Evolutionary conservation across 225 moss, liverwort and hornwort genomes (phyloP), one percentile per base, ranked within the genome.

Genomic region (Neckera pumila): DNA sequence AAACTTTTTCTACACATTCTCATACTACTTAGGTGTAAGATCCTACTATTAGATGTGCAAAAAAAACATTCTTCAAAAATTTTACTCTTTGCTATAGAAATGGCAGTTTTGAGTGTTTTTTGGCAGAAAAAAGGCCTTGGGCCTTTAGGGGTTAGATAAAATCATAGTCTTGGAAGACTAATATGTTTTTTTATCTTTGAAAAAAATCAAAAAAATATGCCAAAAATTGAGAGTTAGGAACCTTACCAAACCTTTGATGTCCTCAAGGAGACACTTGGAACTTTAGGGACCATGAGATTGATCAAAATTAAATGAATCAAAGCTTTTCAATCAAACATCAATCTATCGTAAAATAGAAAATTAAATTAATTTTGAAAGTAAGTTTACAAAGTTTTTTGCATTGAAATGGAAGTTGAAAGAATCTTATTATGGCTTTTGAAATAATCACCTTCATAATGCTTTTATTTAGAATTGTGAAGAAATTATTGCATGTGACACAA

Each of bases 261-360:
- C 10, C 3, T 1, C 5, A 34, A 10, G 1, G 9, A 1, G 0
- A 34, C 5, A 33, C 5, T 64, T 64, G 17, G 33, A 18, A 19
- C 10, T 34, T 36, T 11, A 36, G 11, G 9, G 11, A 1, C 3
- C 3, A 6, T 36, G 19, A 1, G 0, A 6, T 36, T 66, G 36
- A 21, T 66, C 11, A 36, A 20, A 66, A 6, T 66, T 36, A 0
- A 36, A 12, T 67, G 2, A n/a, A n/a, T 21, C 2, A n/a, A 67
- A 36, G 3, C 1, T 4, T 66, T 21, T n/a, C 12, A 4, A 36
- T 20, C 3, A n/a, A n/a, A 21, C 34, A 36, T 11, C 11, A 66
- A n/a, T 21, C 21, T 2, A 21, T n/a, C 12, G 0, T 22, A 12
- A 12, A 67, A 67, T 67, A n/a, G 7, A n/a, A 21, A 66, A 36